Conservation (phyloP, 1,284 basidiomycete genomes). For the Vanrija humicola region DNA sequence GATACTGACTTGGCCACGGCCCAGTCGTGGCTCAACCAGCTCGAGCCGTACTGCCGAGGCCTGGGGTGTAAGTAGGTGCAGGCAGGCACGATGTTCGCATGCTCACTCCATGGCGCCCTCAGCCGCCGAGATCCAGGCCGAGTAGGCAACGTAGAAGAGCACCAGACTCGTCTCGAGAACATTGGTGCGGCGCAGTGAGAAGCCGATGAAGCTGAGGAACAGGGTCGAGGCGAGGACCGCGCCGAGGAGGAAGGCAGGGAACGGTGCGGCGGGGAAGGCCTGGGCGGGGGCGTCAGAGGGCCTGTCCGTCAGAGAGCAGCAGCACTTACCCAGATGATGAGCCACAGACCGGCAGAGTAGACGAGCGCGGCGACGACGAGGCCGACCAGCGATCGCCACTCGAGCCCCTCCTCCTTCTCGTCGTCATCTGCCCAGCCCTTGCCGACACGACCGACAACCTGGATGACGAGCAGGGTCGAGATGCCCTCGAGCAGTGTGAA, state of each 20-base stretch:
- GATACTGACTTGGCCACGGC: slow-evolving; percentile 11
- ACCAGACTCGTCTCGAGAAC: slow-evolving; percentile 86
- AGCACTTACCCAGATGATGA: slow-evolving; percentile 18
- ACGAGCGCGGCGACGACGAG: slow-evolving; percentile 44
- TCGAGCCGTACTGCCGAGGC: slow-evolving; percentile 39
- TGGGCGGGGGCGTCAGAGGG: slow-evolving; percentile 3
- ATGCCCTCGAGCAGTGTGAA: slow-evolving; percentile 49
- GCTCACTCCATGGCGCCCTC: slow-evolving; percentile 48
- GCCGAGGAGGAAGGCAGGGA: slow-evolving; percentile 47
- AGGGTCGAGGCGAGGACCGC: slow-evolving; percentile 50
- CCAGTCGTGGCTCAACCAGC: slow-evolving; percentile 34
- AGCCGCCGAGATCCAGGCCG: slow-evolving; percentile 46
- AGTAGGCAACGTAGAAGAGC: slow-evolving; percentile 70
- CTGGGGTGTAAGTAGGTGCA: slow-evolving; percentile 13
- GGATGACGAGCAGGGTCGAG: slow-evolving; percentile 44
- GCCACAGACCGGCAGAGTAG: slow-evolving; percentile 44
- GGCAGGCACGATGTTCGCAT: not conserved
- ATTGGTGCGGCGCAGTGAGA: slow-evolving; percentile 80
- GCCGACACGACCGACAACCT: slow-evolving; percentile 45
- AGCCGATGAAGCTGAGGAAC: slow-evolving; percentile 87
- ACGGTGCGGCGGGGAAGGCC: slow-evolving; percentile 31
- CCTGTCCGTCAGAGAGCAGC: not conserved
- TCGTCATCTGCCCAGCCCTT: slow-evolving; percentile 50
- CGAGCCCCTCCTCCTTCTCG: slow-evolving; percentile 44
- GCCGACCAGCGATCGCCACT: slow-evolving; percentile 47